These are phyloP conservation scores for Rhinocladiella similis DNA, from an alignment of 2,329 filamentous ascomycete genomes.

Conservation along the genomic window DNA sequence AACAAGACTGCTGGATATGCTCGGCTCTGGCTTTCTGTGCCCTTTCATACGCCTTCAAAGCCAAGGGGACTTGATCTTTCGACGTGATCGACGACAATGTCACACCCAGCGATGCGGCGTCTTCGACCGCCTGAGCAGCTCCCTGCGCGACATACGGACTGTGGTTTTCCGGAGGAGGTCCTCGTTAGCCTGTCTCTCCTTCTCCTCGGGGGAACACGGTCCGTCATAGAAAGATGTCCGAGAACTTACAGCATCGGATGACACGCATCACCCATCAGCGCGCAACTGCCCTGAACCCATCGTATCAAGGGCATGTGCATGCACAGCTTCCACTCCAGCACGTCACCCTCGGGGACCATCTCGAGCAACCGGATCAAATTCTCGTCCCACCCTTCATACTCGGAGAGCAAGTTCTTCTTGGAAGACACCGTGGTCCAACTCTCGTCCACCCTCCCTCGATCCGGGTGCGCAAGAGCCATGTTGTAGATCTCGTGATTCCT, in stretches of 20 bases:
- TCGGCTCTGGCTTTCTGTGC: conserved; percentile 26
- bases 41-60: conserved; percentile 48
- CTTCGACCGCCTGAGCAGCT: conserved; percentile 47
- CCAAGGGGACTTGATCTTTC: conserved; percentile 45
- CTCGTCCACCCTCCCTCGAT: conserved; percentile 59
- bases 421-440: conserved; percentile 64
- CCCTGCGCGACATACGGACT: conserved; percentile 45
- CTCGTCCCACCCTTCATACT: conserved; percentile 62
- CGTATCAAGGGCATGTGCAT: conserved; percentile 62
- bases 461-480: conserved; percentile 62
- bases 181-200: background rate
- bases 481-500: conserved; percentile 65
- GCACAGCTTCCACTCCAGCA: conserved; percentile 66
- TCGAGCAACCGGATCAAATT: conserved; percentile 60
- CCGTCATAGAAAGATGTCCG: no score
- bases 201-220: no score
- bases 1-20: conserved; percentile 47
- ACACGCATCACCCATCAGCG: conserved; percentile 45
- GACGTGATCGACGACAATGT: conserved; percentile 30
- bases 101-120: conserved; percentile 41
- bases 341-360: conserved; percentile 61
- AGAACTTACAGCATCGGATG: conserved; percentile 42
- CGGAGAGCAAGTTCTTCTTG: conserved; percentile 60
- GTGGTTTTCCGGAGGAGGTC: background rate
- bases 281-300: conserved; percentile 51